Conservation (phyloP, 176 grass and related monocot species). For the Aegilops speltoides region DNA sequence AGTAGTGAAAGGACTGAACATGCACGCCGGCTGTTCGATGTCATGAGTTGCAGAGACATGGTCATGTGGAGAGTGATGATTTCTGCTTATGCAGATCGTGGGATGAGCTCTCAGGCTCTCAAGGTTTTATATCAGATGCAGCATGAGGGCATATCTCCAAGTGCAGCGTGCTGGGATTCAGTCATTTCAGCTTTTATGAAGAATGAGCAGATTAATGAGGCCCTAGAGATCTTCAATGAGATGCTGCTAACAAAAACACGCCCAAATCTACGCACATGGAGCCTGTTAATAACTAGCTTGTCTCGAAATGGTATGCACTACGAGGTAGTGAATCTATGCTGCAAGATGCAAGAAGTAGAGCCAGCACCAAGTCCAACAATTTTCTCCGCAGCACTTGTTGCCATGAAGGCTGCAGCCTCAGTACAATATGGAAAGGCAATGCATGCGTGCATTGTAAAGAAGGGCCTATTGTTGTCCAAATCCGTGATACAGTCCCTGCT, state of each 20-base stretch:
- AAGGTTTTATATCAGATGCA: conserved; percentile 66
- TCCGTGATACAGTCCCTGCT: conserved; percentile 29
- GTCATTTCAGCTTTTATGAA: conserved; percentile 49
- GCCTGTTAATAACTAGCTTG: conserved; percentile 48
- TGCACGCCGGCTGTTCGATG: conserved; percentile 43
- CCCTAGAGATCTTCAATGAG: conserved; percentile 45
- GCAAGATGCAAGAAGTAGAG: conserved; percentile 59
- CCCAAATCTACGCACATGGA: conserved; percentile 63
- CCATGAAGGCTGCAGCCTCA: conserved; percentile 10
- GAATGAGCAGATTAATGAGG: conserved; percentile 35
- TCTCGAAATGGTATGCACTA: conserved; percentile 50
- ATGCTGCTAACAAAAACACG: conserved; percentile 64
- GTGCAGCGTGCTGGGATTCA: conserved; percentile 63
- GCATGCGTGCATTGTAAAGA: conserved; percentile 42
- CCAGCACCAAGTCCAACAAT: conserved; percentile 59
- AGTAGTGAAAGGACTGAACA: conserved; percentile 44
- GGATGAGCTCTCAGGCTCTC: conserved; percentile 49
- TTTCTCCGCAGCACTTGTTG: conserved; percentile 51
- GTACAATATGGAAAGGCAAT: conserved; percentile 25
- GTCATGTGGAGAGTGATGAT: conserved; percentile 60
- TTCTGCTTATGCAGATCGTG: conserved; percentile 54
- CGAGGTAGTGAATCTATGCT: conserved; percentile 45
- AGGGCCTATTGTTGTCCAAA: conserved; percentile 36
- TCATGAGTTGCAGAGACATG: conserved; percentile 40
- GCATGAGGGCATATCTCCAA: conserved; percentile 53